Conservation (phyloP, 2,329 filamentous ascomycete genomes). For the Xylariaceae sp. region DNA sequence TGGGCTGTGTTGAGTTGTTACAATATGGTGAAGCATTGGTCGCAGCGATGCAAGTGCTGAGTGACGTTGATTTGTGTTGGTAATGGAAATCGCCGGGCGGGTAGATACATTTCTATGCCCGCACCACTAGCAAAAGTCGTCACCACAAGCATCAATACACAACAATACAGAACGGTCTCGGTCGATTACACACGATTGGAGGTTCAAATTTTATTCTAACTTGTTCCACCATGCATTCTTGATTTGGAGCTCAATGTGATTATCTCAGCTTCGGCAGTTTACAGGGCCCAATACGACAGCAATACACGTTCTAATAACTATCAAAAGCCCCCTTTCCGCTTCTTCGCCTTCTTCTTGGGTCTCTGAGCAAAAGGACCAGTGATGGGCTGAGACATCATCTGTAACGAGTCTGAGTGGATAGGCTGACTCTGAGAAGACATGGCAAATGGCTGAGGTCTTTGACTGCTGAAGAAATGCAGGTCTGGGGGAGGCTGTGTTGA, state of each 20-base stretch:
- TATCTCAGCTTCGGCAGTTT: too few species aligned
- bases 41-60: too few species aligned
- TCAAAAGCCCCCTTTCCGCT: slow-evolving; percentile 27
- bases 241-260: too few species aligned
- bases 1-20: too few species aligned
- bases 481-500: slow-evolving; percentile 23
- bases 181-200: too few species aligned
- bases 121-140: not conserved
- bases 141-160: not conserved
- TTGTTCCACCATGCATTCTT: too few species aligned
- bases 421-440: slow-evolving; percentile 17
- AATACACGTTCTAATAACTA: not conserved
- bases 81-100: not conserved
- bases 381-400: slow-evolving; percentile 29
- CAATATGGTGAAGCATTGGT: too few species aligned
- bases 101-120: not conserved
- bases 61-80: not conserved
- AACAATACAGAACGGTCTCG: too few species aligned
- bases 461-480: slow-evolving; percentile 21
- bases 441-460: slow-evolving; percentile 16
- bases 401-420: slow-evolving; percentile 17
- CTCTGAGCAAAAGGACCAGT: slow-evolving; percentile 25
- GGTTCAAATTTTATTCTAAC: too few species aligned
- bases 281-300: too few species aligned
- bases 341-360: slow-evolving; percentile 26